These are phyloP conservation scores for Ustilago trichophora DNA, from an alignment of 1,284 basidiomycete species.

Conservation along the genomic window DNA sequence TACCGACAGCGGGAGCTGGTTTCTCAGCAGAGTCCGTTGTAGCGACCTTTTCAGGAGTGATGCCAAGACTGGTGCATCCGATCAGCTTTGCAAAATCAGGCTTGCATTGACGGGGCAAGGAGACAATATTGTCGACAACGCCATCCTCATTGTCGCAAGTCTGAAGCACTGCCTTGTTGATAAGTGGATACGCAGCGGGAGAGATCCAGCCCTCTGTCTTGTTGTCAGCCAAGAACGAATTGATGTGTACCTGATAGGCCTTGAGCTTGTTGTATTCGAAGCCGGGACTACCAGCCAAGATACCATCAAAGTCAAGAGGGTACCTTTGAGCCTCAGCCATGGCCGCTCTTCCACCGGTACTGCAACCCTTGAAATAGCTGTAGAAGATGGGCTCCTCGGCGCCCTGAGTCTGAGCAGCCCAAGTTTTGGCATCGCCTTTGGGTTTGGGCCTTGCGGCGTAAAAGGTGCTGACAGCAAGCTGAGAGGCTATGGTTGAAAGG, in stretches of 20 bases:
- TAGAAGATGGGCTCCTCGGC: slow-evolving; percentile 20
- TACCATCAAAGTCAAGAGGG: slow-evolving; percentile 45
- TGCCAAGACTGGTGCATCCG: slow-evolving; percentile 15
- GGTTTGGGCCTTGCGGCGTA: slow-evolving; percentile 16
- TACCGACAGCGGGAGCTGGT: too few species aligned
- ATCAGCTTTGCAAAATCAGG: slow-evolving; percentile 23
- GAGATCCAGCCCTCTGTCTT: slow-evolving; percentile 25
- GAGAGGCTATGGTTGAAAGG: slow-evolving; percentile 23
- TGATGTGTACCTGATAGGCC: slow-evolving; percentile 51
- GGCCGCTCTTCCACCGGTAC: slow-evolving; percentile 43
- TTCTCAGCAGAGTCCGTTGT: too few species aligned
- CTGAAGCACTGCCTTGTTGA: slow-evolving; percentile 32
- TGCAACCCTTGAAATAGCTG: slow-evolving; percentile 50
- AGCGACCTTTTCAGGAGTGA: not conserved
- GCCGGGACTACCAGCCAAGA: slow-evolving; percentile 45
- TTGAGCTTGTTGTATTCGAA: slow-evolving; percentile 44
- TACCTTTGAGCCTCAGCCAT: slow-evolving; percentile 41
- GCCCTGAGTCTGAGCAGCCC: not conserved
- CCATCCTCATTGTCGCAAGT: slow-evolving; percentile 44
- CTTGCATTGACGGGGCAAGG: slow-evolving; percentile 30
- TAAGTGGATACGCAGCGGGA: slow-evolving; percentile 12
- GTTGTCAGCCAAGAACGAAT: slow-evolving; percentile 22
- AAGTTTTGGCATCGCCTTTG: not conserved
- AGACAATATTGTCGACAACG: slow-evolving; percentile 36
- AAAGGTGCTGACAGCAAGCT: slow-evolving; percentile 38